A percentile compares a stretch with the other conserved stretches of the same genome.
Conservation (phyloP, 257 asterid genomes). For the Solanum sejunctum region DNA sequence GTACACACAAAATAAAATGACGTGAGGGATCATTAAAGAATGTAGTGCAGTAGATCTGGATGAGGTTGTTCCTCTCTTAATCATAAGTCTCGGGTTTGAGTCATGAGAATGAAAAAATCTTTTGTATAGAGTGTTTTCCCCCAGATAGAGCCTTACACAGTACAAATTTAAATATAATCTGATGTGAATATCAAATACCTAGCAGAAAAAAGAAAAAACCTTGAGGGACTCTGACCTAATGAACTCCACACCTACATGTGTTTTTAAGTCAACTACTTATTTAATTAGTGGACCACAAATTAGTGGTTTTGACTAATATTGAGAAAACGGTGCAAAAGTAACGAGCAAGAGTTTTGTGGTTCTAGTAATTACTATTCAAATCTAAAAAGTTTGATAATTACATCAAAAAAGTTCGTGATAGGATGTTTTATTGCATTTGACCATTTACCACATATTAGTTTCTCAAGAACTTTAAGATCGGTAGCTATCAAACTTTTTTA, state of each 20-base stretch:
- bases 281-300: neutral
- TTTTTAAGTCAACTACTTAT: neutral
- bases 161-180: no score
- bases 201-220: neutral
- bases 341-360: neutral
- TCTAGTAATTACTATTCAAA: neutral
- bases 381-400: neutral
- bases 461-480: neutral
- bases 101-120: neutral
- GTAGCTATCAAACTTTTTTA: neutral
- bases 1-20: neutral
- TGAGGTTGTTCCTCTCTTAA: no score
- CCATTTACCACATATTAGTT: neutral
- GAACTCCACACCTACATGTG: neutral
- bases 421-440: neutral
- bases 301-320: neutral
- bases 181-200: accelerated
- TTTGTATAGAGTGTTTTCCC: no score
- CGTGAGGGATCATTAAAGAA: no score
- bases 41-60: accelerated
- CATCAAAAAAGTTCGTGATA: neutral
- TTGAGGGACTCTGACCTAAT: neutral
- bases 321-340: neutral
- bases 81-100: no score
- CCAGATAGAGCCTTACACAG: accelerated